Percentiles rank a stretch among this genome's conserved stretches.
Evolutionary conservation across 805 yeast genomes (phyloP).

Genomic region (Candida chauliodis): DNA sequence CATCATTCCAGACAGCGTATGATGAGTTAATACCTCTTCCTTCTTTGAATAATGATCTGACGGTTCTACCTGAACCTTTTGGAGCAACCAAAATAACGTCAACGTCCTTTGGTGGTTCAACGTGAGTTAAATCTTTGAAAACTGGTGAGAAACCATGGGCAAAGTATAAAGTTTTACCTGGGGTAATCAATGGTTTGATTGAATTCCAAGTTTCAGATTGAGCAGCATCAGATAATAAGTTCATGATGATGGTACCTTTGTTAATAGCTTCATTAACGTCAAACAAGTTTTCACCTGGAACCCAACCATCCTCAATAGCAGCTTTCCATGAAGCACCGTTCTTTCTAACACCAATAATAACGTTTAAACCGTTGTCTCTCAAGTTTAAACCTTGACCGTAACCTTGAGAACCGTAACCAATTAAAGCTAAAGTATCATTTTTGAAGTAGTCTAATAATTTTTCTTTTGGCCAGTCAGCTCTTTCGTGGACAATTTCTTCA

Average conservation of each 20-base stretch:
- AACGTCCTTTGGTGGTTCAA: slow-evolving; percentile 89
- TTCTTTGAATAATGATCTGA: slow-evolving; percentile 98
- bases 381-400: slow-evolving; percentile 99
- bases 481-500: slow-evolving; percentile 94
- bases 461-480: slow-evolving; percentile 99
- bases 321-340: slow-evolving; percentile 99
- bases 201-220: slow-evolving; percentile 96
- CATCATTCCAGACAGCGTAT: slow-evolving; percentile 99
- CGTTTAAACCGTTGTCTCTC: slow-evolving; percentile 98
- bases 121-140: slow-evolving; percentile 95
- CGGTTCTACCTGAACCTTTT: slow-evolving; percentile 99
- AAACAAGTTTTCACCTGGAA: slow-evolving; percentile 97
- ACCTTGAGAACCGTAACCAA: slow-evolving; percentile 99
- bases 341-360: slow-evolving; percentile 97
- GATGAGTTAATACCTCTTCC: slow-evolving; percentile 99
- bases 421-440: slow-evolving; percentile 94
- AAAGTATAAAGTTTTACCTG: slow-evolving; percentile 97
- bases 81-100: slow-evolving; percentile 99
- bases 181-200: slow-evolving; percentile 86
- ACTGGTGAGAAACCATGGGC: slow-evolving; percentile 99
- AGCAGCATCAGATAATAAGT: slow-evolving; percentile 98
- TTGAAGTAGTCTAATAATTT: slow-evolving; percentile 94
- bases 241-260: slow-evolving; percentile 94
- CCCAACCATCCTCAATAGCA: slow-evolving; percentile 99
- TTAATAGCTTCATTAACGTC: slow-evolving; percentile 89